Evolutionary conservation across 2,329 filamentous ascomycete species (phyloP).

Genomic region (Akanthomyces muscarius): DNA sequence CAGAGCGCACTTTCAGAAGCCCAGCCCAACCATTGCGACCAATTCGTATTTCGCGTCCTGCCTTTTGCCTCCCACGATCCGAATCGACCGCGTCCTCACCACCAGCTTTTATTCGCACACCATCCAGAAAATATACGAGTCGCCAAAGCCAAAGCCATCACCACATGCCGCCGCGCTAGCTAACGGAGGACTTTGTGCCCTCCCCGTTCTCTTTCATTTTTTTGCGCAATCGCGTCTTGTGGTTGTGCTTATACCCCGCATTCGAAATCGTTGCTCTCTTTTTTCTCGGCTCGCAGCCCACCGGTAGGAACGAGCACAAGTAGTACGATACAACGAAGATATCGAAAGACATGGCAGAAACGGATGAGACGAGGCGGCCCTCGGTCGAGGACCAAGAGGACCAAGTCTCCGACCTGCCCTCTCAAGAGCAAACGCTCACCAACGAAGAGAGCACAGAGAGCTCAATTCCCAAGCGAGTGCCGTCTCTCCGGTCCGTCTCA

Average conservation of each 20-base stretch:
- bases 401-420: neutral
- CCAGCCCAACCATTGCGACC: neutral
- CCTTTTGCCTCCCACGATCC: neutral
- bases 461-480: conserved; percentile 46
- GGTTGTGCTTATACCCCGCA: neutral
- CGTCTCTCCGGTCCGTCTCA: conserved; percentile 57
- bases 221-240: neutral
- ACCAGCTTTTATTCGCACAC: neutral
- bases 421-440: neutral
- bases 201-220: conserved; percentile 10
- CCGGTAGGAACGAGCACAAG: neutral
- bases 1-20: neutral
- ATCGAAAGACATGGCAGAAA: conserved; percentile 5
- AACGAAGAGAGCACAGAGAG: conserved; percentile 10
- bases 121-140: neutral
- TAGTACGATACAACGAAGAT: neutral
- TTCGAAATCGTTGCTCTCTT: neutral
- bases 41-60: neutral
- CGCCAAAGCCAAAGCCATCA: neutral
- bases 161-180: conserved; percentile 16
- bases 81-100: neutral
- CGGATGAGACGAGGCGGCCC: neutral
- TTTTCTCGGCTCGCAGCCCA: neutral
- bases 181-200: conserved; percentile 12
- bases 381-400: neutral